These are phyloP conservation scores for Fragilariopsis cylindrus DNA, from an alignment of 108 stramenopile genomes.

Conservation along the genomic window DNA sequence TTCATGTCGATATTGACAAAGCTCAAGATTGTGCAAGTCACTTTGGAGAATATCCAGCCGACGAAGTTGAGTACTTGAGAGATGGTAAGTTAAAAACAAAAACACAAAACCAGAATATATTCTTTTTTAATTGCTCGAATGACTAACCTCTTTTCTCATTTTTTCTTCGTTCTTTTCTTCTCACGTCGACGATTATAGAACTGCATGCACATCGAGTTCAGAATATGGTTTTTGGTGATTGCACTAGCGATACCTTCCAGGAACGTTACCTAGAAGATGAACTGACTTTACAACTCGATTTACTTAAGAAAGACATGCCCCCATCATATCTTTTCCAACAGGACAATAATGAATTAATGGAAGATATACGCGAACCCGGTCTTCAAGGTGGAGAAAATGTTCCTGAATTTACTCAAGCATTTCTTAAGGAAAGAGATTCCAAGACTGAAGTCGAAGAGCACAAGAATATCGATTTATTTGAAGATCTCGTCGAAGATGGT, in stretches of 20 bases:
- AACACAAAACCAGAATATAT: background rate
- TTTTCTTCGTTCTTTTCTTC: background rate
- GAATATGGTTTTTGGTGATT: slow-evolving; percentile 15
- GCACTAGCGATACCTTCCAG: slow-evolving; percentile 17
- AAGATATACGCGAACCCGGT: too few relatives aligned
- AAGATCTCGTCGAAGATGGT: slow-evolving; percentile 27
- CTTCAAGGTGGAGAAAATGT: too few relatives aligned
- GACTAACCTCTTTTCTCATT: background rate
- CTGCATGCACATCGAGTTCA: slow-evolving; percentile 33
- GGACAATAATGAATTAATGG: background rate
- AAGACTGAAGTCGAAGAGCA: background rate
- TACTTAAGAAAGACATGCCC: slow-evolving; percentile 26
- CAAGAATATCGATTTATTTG: slow-evolving; percentile 14
- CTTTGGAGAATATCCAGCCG: slow-evolving; percentile 32
- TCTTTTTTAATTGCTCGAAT: too few relatives aligned
- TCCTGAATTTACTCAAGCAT: too few relatives aligned
- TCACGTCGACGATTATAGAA: slow-evolving; percentile 10
- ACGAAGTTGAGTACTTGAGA: slow-evolving; percentile 21
- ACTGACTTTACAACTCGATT: slow-evolving; percentile 23
- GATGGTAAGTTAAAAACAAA: slow-evolving; percentile 22
- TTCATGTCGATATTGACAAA: slow-evolving; percentile 4
- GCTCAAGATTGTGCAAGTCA: slow-evolving; percentile 25
- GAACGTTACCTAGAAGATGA: slow-evolving; percentile 30
- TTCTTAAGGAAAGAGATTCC: background rate
- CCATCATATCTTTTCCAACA: slow-evolving; percentile 22